These are phyloP conservation scores for Exophiala phaeomuriformis DNA, from an alignment of 2,329 filamentous ascomycete genomes.

Conservation along the genomic window DNA sequence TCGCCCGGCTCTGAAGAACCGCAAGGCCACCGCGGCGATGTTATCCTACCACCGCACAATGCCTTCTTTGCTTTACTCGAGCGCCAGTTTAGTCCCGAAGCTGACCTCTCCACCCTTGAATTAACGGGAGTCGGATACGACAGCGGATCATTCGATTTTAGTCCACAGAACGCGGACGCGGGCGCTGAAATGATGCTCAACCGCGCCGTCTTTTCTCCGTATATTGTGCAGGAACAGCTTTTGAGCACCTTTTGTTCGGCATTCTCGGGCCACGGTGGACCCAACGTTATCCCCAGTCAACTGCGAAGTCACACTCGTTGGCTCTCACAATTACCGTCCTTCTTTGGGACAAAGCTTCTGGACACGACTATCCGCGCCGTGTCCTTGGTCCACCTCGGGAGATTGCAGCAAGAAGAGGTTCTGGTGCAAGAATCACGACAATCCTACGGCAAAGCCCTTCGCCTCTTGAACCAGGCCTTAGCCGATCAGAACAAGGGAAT, in stretches of 20 bases:
- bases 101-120: not conserved
- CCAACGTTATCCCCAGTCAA: constrained; percentile 5
- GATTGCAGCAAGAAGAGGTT: constrained; percentile 23
- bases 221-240: constrained; percentile 24
- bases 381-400: constrained; percentile 30
- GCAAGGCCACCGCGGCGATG: not conserved
- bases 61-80: constrained; percentile 12
- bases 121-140: not conserved
- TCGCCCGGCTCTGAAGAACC: constrained; percentile 4
- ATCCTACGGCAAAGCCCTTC: constrained; percentile 32
- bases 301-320: constrained; percentile 22
- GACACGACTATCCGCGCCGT: constrained; percentile 29
- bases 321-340: constrained; percentile 21
- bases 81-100: constrained; percentile 11
- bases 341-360: constrained; percentile 23
- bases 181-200: constrained; percentile 9
- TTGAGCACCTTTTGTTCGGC: constrained; percentile 17
- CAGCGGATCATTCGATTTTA: constrained; percentile 4
- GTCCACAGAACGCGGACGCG: not conserved
- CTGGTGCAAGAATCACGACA: constrained; percentile 29
- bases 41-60: constrained; percentile 9
- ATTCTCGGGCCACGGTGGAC: not conserved
- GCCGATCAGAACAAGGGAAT: constrained; percentile 28
- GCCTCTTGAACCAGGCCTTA: constrained; percentile 30
- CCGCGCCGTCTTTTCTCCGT: constrained; percentile 15